Conservation (phyloP, 306 rosid species). For the Quercus agrifolia region DNA sequence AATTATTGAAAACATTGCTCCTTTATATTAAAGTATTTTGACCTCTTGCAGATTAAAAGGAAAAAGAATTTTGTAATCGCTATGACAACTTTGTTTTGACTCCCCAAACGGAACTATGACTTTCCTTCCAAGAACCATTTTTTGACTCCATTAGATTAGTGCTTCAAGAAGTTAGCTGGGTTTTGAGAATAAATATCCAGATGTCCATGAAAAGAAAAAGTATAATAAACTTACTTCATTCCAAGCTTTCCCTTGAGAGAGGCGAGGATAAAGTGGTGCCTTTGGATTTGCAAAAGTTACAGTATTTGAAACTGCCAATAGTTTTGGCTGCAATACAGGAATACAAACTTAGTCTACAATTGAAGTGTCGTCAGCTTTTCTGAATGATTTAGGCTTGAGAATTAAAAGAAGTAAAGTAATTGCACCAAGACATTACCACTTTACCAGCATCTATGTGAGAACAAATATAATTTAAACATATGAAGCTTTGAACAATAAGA, state of each 20-base stretch:
- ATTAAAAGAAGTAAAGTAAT: background rate
- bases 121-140: too few relatives aligned
- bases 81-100: background rate
- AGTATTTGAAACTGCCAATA: conserved; percentile 45
- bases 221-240: conserved; percentile 23
- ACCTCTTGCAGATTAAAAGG: background rate
- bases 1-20: background rate
- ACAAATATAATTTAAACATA: background rate
- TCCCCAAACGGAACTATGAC: too few relatives aligned
- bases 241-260: conserved; percentile 54
- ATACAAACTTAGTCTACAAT: background rate
- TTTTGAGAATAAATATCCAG: background rate
- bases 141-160: background rate
- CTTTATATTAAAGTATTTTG: background rate
- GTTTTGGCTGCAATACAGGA: conserved; percentile 26
- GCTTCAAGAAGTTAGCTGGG: background rate
- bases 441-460: background rate
- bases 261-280: conserved; percentile 54
- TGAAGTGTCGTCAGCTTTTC: too few relatives aligned
- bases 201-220: background rate
- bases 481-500: background rate
- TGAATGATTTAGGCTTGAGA: background rate
- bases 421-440: too few relatives aligned
- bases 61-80: too few relatives aligned
- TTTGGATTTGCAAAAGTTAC: conserved; percentile 42